These are phyloP conservation scores for Calycina herbarum DNA, from an alignment of 2,329 filamentous ascomycete genomes.

Conservation along the genomic window DNA sequence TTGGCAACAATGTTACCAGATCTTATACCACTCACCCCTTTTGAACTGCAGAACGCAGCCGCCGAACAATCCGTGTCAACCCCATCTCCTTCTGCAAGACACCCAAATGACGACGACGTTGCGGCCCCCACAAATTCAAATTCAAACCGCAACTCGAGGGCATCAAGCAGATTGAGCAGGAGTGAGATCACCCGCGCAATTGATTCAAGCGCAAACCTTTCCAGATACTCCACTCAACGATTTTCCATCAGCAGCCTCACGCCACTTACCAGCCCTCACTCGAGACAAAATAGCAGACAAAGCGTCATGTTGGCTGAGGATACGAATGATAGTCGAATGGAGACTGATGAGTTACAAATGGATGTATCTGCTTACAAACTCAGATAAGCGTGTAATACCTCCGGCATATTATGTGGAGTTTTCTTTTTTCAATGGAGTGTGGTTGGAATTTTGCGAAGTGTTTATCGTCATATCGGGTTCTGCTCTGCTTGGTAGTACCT, in stretches of 20 bases:
- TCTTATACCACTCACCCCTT: no score
- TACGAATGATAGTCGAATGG: constrained; percentile 24
- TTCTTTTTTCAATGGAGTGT: neutral
- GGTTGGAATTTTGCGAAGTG: neutral
- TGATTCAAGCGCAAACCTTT: constrained; percentile 6
- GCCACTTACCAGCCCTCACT: neutral
- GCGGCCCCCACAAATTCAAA: no score
- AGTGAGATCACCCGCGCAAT: neutral
- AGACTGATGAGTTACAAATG: constrained; percentile 33
- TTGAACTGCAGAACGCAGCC: no score
- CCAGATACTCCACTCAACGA: neutral
- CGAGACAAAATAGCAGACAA: neutral
- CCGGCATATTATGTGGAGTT: neutral
- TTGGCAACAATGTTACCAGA: no score
- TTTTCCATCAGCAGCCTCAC: neutral
- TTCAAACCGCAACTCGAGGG: no score
- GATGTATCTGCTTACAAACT: constrained; percentile 28
- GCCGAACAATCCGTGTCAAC: no score
- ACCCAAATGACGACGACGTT: no score
- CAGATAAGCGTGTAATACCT: constrained; percentile 5
- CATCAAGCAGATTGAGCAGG: neutral
- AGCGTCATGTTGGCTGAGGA: neutral
- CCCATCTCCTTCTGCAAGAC: no score
- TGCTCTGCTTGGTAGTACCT: constrained; percentile 1
- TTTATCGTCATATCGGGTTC: neutral